Percentiles rank a stretch among this genome's conserved stretches.
Conservation (phyloP, 768 basidiomycete species). For the Roridomyces roridus region DNA sequence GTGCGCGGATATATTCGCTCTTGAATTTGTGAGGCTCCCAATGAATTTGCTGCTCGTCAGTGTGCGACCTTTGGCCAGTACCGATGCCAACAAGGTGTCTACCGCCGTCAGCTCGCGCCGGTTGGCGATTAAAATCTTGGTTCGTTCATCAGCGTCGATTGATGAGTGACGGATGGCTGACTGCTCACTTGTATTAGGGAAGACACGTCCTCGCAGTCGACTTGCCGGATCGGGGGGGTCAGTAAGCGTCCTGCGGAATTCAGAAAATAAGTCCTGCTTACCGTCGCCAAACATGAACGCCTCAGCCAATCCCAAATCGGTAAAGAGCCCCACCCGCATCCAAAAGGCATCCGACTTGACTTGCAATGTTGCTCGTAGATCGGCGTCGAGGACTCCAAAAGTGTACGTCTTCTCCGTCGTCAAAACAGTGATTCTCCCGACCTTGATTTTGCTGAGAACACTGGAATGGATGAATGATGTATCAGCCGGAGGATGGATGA, state of each 20-base stretch:
- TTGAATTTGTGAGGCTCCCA: constrained; percentile 51
- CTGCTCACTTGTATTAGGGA: constrained; percentile 18
- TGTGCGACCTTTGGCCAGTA: constrained; percentile 10
- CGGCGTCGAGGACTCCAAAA: constrained; percentile 5
- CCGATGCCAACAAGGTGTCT: constrained; percentile 12
- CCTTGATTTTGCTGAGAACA: constrained; percentile 8
- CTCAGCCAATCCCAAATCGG: constrained; percentile 21
- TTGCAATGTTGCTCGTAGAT: constrained; percentile 8
- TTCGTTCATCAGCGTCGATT: background rate
- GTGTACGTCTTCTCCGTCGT: background rate
- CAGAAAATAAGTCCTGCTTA: too few species aligned
- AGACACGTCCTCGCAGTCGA: constrained; percentile 24
- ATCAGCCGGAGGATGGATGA: too few species aligned
- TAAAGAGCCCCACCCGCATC: constrained; percentile 22
- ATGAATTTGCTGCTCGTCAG: constrained; percentile 41
- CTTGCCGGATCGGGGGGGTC: constrained; percentile 13
- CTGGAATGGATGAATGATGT: constrained; percentile 1
- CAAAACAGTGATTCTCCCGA: constrained; percentile 13
- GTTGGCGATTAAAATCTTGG: constrained; percentile 23
- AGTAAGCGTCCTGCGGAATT: too few species aligned
- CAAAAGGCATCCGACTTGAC: constrained; percentile 20
- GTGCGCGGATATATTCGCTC: constrained; percentile 59
- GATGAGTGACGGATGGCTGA: background rate
- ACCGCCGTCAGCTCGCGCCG: constrained; percentile 1
- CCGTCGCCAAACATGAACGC: constrained; percentile 26